These are phyloP conservation scores for Pseudonectria foliicola DNA, from an alignment of 2,329 filamentous ascomycete species.

Conservation along the genomic window DNA sequence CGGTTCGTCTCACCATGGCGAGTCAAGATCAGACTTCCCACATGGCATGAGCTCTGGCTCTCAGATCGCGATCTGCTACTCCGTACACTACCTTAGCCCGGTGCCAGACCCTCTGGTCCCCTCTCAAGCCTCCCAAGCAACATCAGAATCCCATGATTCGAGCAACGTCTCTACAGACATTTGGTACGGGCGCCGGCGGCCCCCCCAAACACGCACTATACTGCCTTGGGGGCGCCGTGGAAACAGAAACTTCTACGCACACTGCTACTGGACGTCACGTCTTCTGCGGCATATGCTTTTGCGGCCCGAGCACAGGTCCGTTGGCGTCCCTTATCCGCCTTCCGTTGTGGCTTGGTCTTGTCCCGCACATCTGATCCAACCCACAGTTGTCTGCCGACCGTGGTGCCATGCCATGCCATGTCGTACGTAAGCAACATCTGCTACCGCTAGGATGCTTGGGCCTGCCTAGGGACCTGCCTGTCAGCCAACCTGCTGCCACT, in stretches of 20 bases:
- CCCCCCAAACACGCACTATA: no score
- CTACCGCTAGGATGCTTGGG: no score
- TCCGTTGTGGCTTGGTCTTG: slow-evolving; percentile 10
- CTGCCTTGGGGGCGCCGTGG: no score
- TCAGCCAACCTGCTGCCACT: no score
- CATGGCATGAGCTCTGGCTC: slow-evolving; percentile 9
- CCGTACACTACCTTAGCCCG: no score
- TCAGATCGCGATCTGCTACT: slow-evolving; percentile 20
- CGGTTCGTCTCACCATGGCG: slow-evolving; percentile 15
- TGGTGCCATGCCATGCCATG: slow-evolving; percentile 14
- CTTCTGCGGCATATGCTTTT: not conserved
- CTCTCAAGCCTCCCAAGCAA: slow-evolving; percentile 2
- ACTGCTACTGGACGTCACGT: not conserved
- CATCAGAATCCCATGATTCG: no score
- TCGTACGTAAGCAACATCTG: no score
- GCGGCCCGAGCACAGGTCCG: slow-evolving; percentile 3
- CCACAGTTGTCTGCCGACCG: slow-evolving; percentile 12
- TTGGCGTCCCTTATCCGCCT: slow-evolving; percentile 5
- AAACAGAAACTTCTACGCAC: no score
- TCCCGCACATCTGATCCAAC: slow-evolving; percentile 4
- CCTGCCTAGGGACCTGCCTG: no score
- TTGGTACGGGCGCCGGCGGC: no score
- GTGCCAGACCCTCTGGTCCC: not conserved
- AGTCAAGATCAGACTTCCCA: slow-evolving; percentile 20
- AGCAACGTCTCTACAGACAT: no score